Evolutionary conservation across 106 monocot species (phyloP), one percentile per base, ranked within the genome.

Genomic region (Phalaenopsis aphrodite): DNA sequence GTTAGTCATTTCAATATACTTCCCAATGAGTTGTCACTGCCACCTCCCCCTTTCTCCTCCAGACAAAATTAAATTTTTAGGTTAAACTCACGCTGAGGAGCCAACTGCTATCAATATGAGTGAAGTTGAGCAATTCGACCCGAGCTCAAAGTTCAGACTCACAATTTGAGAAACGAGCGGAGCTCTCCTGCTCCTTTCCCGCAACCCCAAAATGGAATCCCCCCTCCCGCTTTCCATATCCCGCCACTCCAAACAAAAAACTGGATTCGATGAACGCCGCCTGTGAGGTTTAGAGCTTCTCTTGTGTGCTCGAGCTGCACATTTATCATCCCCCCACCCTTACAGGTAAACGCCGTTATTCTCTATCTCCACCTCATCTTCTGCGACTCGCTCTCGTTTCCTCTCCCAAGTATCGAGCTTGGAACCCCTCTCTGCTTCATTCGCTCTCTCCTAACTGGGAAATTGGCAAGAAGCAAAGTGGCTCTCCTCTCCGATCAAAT

Each of bases 231-330:
- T 14, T 76, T 58, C 30, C 61, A 17, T 9, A 56, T 81, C 81
- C 81, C 76, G 81, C 81, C 81, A 3, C 45, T 42, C 45, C 43
- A 37, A 48, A 30, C 10, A 37, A 46, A 11, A 46, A 17, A 65
- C 45, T 18, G 8, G 48, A 48, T 65, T 24, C 24, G 64, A 24
- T 5, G 24, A 5, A 5, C 23, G 64, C 64, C 0, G 24, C 9
- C n/a, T 12, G 64, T 8, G 1, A 12, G 52, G 10, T 12, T 1
- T 9, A 1, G 52, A 52, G 11, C 14, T 12, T 12, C 64, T 24
- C 64, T 58, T 17, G 12, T n/a, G 64, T 64, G 64, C 72, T 14
- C 43, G 19, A 17, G 10, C 8, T 42, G 5, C 8, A 3, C 56
- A 41, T 36, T 9, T n/a, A 17, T 69, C 4, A 42, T 57, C 57